These are phyloP conservation scores for Aspergillus brunneoviolaceus DNA, from an alignment of 2,329 filamentous ascomycete genomes.

Conservation along the genomic window DNA sequence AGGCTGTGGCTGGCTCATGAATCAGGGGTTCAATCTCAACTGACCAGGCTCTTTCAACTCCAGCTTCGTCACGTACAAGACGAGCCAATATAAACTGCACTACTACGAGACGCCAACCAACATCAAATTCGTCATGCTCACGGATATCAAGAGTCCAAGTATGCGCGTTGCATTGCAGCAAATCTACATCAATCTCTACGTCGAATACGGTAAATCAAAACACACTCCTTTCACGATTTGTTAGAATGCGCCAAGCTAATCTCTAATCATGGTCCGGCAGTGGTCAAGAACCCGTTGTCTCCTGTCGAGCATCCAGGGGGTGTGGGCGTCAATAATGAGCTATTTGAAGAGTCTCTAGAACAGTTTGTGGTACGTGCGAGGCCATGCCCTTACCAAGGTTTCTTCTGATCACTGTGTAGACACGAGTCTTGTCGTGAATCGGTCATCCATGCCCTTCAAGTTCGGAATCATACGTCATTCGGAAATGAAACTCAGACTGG, in stretches of 20 bases:
- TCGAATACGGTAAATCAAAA: slow-evolving; percentile 72
- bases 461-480: neutral
- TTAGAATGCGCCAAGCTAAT: slow-evolving; percentile 9
- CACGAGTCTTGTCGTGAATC: slow-evolving; percentile 32
- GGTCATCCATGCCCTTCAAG: neutral
- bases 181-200: slow-evolving; percentile 97
- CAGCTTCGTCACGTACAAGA: slow-evolving; percentile 90
- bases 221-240: neutral
- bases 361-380: slow-evolving; percentile 49
- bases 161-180: slow-evolving; percentile 95
- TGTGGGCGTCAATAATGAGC: slow-evolving; percentile 62
- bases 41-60: neutral
- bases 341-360: slow-evolving; percentile 60
- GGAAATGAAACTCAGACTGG: neutral
- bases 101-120: slow-evolving; percentile 98
- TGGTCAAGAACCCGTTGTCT: slow-evolving; percentile 64
- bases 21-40: neutral
- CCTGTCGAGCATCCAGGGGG: slow-evolving; percentile 62
- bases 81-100: slow-evolving; percentile 94
- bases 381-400: slow-evolving; percentile 12
- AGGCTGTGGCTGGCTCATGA: slow-evolving; percentile 11
- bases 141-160: slow-evolving; percentile 82
- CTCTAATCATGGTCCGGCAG: slow-evolving; percentile 29
- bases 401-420: slow-evolving; percentile 29
- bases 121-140: slow-evolving; percentile 95